A percentile compares a stretch with the other conserved stretches of the same genome.
Evolutionary conservation across 1,139 yeast species (phyloP).

Genomic region (Debaryomyces psychrophilus): DNA sequence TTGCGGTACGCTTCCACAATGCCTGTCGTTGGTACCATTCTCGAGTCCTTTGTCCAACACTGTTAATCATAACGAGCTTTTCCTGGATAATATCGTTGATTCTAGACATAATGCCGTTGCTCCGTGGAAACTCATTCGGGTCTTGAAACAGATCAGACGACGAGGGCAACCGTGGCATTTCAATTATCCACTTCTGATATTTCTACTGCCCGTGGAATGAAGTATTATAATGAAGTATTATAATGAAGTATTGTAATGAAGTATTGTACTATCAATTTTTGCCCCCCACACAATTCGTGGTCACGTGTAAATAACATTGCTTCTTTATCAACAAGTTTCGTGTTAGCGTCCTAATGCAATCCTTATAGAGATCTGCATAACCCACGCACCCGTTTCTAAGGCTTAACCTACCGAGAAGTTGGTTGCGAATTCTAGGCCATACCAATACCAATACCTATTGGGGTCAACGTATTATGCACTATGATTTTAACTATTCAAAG

Average conservation of each 20-base stretch:
- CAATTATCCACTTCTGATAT: not conserved
- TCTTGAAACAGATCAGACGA: slow-evolving; percentile 4
- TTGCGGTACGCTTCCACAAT: slow-evolving; percentile 16
- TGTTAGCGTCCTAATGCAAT: no score
- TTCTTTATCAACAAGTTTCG: no score
- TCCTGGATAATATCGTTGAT: not conserved
- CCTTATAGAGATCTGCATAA: no score
- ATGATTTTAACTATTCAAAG: no score
- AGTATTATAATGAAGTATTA: no score
- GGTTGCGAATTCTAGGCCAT: no score
- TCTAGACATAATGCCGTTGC: not conserved
- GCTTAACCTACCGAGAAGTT: no score
- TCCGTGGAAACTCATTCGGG: not conserved
- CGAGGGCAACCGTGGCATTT: slow-evolving; percentile 9
- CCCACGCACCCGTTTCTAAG: no score
- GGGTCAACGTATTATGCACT: no score
- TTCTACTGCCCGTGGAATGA: not conserved
- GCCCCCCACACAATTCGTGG: not conserved
- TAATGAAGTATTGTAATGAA: no score
- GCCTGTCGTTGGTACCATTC: slow-evolving; percentile 29
- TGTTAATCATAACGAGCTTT: not conserved
- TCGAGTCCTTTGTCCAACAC: slow-evolving; percentile 1
- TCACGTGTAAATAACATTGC: no score
- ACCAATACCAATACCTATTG: no score
- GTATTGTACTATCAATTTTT: not conserved